A percentile compares a stretch with the other conserved stretches of the same genome.
These are phyloP conservation scores for Syncephalastrum racemosum DNA, from an alignment of 371 early-diverging fungal genomes.

Conservation along the genomic window DNA sequence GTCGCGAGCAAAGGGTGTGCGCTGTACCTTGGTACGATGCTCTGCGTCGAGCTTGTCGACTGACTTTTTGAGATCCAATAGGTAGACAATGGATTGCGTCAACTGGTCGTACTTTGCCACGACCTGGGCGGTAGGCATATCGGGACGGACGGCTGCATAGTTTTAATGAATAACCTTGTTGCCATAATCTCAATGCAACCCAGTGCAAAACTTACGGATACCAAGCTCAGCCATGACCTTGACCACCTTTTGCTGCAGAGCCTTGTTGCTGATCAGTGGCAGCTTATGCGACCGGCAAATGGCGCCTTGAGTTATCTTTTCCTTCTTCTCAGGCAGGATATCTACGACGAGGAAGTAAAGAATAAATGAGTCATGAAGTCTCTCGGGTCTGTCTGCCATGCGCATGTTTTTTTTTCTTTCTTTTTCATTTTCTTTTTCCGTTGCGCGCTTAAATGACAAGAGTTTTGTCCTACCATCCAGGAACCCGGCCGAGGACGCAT, in stretches of 20 bases:
- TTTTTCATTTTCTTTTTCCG: neutral
- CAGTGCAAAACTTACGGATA: slow-evolving; percentile 35
- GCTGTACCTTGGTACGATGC: slow-evolving; percentile 29
- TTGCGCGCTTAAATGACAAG: neutral
- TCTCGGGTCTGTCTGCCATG: neutral
- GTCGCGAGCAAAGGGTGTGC: neutral
- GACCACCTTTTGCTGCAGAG: slow-evolving; percentile 62
- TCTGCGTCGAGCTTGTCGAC: slow-evolving; percentile 82
- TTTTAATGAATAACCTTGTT: slow-evolving; percentile 1
- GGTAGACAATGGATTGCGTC: slow-evolving; percentile 62
- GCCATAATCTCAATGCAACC: too few species aligned
- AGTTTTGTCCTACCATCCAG: slow-evolving; percentile 25
- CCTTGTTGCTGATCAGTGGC: slow-evolving; percentile 59
- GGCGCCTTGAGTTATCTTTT: slow-evolving; percentile 75
- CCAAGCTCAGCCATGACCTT: slow-evolving; percentile 71
- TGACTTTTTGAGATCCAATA: slow-evolving; percentile 81
- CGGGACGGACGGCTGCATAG: slow-evolving; percentile 47
- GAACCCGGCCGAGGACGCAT: slow-evolving; percentile 28
- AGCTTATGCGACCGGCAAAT: slow-evolving; percentile 74
- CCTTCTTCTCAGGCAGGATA: slow-evolving; percentile 48
- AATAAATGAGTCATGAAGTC: slow-evolving; percentile 2
- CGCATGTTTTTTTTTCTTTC: neutral
- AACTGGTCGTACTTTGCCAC: slow-evolving; percentile 76
- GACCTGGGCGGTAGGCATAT: slow-evolving; percentile 78
- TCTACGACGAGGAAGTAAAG: slow-evolving; percentile 27